phyloP scores from a whole-genome alignment of 2,329 filamentous ascomycete species.

The Calonectria honghensis region DNA sequence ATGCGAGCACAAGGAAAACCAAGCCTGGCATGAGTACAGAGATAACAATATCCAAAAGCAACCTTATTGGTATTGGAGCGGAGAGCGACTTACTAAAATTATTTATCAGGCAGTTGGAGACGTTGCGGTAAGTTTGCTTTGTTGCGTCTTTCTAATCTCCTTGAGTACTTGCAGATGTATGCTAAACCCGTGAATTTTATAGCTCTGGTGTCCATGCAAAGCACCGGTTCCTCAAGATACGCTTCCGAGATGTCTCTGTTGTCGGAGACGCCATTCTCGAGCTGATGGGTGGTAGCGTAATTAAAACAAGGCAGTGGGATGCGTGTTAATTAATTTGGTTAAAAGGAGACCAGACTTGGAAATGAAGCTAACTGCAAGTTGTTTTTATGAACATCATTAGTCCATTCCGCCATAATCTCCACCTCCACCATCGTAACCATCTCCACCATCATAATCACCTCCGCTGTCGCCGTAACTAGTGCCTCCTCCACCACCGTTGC shows the following conservation, averaged over 20 bases:
- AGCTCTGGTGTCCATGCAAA: neutral
- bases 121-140: neutral
- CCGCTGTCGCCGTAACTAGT: neutral
- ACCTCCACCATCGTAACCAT: neutral
- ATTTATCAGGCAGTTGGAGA: neutral
- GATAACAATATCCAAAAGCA: neutral
- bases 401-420: neutral
- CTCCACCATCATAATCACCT: neutral
- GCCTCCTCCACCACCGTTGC: neutral
- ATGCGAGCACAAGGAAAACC: neutral
- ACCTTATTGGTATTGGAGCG: neutral
- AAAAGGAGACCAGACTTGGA: neutral
- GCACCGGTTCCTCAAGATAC: neutral
- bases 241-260: neutral
- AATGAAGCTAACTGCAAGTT: neutral
- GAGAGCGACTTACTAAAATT: neutral
- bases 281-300: neutral
- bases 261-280: neutral
- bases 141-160: neutral
- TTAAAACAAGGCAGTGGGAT: neutral
- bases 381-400: neutral
- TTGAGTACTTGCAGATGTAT: neutral
- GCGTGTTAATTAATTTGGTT: neutral
- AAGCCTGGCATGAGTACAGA: neutral
- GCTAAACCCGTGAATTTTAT: neutral